Conservation (phyloP, 2,329 filamentous ascomycete genomes). For the Penicillium sp. region DNA sequence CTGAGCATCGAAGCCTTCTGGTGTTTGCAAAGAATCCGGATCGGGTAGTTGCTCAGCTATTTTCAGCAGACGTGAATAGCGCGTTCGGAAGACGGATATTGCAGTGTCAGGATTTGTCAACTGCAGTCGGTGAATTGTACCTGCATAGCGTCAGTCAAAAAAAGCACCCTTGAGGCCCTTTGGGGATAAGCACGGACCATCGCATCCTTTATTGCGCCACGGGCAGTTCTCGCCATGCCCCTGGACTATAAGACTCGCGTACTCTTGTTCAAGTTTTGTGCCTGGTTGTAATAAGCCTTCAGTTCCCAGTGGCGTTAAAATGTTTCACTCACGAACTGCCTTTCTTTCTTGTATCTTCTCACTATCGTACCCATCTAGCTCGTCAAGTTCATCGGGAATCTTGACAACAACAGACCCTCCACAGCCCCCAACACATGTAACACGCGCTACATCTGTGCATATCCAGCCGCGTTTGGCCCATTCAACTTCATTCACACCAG, state of each 20-base stretch:
- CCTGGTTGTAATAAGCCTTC: slow-evolving; percentile 41
- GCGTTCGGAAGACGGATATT: slow-evolving; percentile 62
- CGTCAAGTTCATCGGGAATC: slow-evolving; percentile 69
- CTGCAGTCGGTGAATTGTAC: slow-evolving; percentile 69
- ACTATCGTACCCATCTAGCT: slow-evolving; percentile 51
- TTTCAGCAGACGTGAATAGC: slow-evolving; percentile 63
- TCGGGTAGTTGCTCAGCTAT: slow-evolving; percentile 45
- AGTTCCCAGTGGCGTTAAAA: not conserved
- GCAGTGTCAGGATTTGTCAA: slow-evolving; percentile 66
- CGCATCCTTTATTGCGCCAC: slow-evolving; percentile 87
- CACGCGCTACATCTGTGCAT: slow-evolving; percentile 80
- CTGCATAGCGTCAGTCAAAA: slow-evolving; percentile 37
- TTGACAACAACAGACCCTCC: slow-evolving; percentile 83
- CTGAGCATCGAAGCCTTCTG: slow-evolving; percentile 39
- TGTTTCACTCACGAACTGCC: slow-evolving; percentile 46
- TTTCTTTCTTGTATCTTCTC: slow-evolving; percentile 48
- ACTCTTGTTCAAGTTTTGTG: slow-evolving; percentile 74
- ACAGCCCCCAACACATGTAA: slow-evolving; percentile 81
- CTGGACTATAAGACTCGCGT: slow-evolving; percentile 71
- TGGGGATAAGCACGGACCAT: slow-evolving; percentile 59
- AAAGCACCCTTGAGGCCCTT: slow-evolving; percentile 65
- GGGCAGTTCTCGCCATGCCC: slow-evolving; percentile 82
- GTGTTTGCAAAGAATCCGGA: slow-evolving; percentile 35
- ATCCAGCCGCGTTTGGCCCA: slow-evolving; percentile 96
- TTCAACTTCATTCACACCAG: slow-evolving; percentile 82